Conservation (phyloP, 164 flowering plant species). For the Vitis labrusca region DNA sequence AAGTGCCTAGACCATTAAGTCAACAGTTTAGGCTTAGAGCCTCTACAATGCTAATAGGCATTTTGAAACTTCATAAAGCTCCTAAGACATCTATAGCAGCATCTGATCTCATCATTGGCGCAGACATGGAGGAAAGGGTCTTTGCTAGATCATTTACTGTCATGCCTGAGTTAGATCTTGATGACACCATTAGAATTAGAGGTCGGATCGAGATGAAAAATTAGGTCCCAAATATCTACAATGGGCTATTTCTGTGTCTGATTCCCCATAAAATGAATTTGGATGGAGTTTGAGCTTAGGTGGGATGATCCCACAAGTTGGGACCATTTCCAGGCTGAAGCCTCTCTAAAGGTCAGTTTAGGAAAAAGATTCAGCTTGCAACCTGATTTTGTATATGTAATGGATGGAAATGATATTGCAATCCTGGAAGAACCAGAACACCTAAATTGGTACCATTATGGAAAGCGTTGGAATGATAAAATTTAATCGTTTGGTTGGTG, state of each 20-base stretch:
- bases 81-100: constrained; percentile 25
- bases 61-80: constrained; percentile 21
- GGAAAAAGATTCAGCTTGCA: constrained; percentile 38
- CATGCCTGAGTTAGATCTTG: constrained; percentile 58
- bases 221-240: constrained; percentile 29
- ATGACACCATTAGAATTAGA: no score
- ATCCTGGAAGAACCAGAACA: no score
- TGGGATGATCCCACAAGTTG: no score
- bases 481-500: no score
- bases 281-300: constrained; percentile 59
- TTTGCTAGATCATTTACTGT: constrained; percentile 50
- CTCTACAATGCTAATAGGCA: constrained; percentile 48
- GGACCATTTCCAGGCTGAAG: no score
- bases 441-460: no score
- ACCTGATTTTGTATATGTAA: constrained; percentile 69
- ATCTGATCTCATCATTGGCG: constrained; percentile 18
- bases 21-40: constrained; percentile 33
- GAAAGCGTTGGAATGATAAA: no score
- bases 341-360: no score
- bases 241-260: constrained; percentile 65
- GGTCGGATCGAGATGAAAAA: no score
- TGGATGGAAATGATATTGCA: constrained; percentile 34
- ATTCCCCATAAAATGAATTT: constrained; percentile 62
- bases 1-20: constrained; percentile 28
- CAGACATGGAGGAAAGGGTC: constrained; percentile 11